Evolutionary conservation across 495 filamentous ascomycete species (phyloP).

Genomic region (Xylaria palmicola): DNA sequence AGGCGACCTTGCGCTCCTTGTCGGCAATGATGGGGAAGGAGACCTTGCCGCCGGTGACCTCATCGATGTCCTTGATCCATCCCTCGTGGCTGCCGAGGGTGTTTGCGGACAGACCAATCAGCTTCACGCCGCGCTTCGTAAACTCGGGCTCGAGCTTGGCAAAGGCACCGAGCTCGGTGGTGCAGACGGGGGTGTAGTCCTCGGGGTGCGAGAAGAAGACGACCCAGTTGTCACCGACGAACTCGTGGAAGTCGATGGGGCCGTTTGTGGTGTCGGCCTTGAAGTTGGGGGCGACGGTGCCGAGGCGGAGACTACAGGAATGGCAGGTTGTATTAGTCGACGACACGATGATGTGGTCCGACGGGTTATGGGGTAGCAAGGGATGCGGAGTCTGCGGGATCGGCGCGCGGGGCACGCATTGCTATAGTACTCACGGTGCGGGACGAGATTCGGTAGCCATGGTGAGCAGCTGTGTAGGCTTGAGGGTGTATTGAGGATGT

Average conservation of each 20-base stretch:
- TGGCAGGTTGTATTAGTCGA: slow-evolving; percentile 6
- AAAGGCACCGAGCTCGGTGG: slow-evolving; percentile 96
- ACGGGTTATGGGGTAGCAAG: not conserved
- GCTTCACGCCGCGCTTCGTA: slow-evolving; percentile 86
- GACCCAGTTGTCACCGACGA: slow-evolving; percentile 90
- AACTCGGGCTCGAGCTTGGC: slow-evolving; percentile 98
- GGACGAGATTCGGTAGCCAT: slow-evolving; percentile 28
- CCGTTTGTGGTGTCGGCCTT: slow-evolving; percentile 87
- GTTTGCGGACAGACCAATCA: slow-evolving; percentile 92
- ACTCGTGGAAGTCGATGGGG: slow-evolving; percentile 95
- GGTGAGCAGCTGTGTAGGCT: slow-evolving; percentile 3
- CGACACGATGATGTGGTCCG: not conserved
- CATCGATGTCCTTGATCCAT: slow-evolving; percentile 97
- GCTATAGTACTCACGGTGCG: slow-evolving; percentile 22
- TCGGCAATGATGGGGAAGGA: slow-evolving; percentile 96
- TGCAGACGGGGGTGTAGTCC: slow-evolving; percentile 93
- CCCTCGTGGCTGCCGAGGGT: slow-evolving; percentile 61
- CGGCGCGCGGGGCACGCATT: not conserved
- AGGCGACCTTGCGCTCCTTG: slow-evolving; percentile 90
- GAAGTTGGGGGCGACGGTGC: slow-evolving; percentile 89
- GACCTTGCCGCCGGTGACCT: slow-evolving; percentile 79
- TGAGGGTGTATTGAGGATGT: not conserved
- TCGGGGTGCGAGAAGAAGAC: slow-evolving; percentile 98
- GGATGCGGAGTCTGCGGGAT: not conserved
- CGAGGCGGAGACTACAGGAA: slow-evolving; percentile 71